Base-by-base conservation (phyloP, 2,329 filamentous ascomycete species). In the Calonectria henricotiae region DNA sequence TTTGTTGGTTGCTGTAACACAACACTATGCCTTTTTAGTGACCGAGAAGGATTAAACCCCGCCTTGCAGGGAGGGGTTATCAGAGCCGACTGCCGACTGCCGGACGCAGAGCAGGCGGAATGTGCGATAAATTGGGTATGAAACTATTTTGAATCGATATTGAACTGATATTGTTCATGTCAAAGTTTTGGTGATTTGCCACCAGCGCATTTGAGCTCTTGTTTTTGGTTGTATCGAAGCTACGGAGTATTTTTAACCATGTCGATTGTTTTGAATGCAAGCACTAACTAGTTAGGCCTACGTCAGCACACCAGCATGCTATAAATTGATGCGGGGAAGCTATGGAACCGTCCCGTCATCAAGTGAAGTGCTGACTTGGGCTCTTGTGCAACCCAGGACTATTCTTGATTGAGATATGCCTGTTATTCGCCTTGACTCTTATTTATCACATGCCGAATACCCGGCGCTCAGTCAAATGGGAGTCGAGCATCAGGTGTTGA, bases 261-360 rank as follows among this genome's bases (percentile, higher is more conserved):
- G 20, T 20, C 20, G 20, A 20, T 20, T 20, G 20, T 20, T 20
- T 8, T 46, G 8, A 8, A 20, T 44, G 41, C 17, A 20, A 4
- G 43, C 43, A 23, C 20, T 3, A 17, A 44, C 51, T n/a, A 20
- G 20, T 20, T 20, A 58, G 35, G 51, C 5, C 51, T 58, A 58
- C 51, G 51, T 58, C 51, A 58, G 51, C 51, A 17, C 32, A 23
- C 51, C 20, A 39, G 51, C 51, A 58, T 58, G 2, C 13, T 58
- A 30, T 37, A 58, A 58, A 58, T 58, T 32, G 39, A 20, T 39
- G 51, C 51, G 51, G 51, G 51, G 51, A 58, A 39, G 32, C 32
- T 1, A 37, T 20, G 32, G 32, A 23, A 58, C 39, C 51, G 7
- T 5, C n/a, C 20, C 12, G 51, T 4, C n/a, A 23, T 15, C 47